Evolutionary conservation across 1,284 basidiomycete species (phyloP).

Genomic region (Bondarzewia mesenterica): DNA sequence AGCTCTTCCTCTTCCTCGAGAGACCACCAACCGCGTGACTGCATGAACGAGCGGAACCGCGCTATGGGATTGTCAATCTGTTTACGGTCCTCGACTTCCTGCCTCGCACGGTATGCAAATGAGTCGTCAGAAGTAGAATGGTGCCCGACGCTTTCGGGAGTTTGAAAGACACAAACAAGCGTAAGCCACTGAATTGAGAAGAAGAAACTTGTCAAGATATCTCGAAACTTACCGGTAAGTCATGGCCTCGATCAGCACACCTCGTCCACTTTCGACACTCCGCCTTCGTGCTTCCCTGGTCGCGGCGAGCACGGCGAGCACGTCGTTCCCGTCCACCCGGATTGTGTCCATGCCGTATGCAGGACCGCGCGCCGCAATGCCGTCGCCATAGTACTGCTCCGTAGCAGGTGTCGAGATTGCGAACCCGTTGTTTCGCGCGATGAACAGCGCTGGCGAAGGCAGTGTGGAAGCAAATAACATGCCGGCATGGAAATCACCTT

Average conservation of each 20-base stretch:
- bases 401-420: conserved; percentile 90
- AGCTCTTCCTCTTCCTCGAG: conserved; percentile 67
- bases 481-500: conserved; percentile 75
- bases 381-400: conserved; percentile 89
- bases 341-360: conserved; percentile 92
- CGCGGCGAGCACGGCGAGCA: conserved; percentile 81
- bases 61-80: conserved; percentile 84
- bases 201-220: not conserved
- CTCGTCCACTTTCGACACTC: conserved; percentile 74
- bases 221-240: conserved; percentile 59
- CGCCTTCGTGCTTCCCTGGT: conserved; percentile 72
- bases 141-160: conserved; percentile 70
- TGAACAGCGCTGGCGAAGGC: conserved; percentile 64
- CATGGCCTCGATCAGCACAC: conserved; percentile 89
- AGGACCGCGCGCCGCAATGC: conserved; percentile 87
- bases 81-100: conserved; percentile 83
- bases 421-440: conserved; percentile 85
- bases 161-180: not conserved
- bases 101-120: conserved; percentile 78
- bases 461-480: conserved; percentile 72
- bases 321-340: conserved; percentile 91
- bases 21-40: conserved; percentile 83
- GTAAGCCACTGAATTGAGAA: not conserved
- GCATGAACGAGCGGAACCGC: conserved; percentile 80
- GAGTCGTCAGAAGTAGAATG: conserved; percentile 95